Base-by-base conservation (phyloP, 148 eudicot species). In the Gaultheria prostrata region DNA sequence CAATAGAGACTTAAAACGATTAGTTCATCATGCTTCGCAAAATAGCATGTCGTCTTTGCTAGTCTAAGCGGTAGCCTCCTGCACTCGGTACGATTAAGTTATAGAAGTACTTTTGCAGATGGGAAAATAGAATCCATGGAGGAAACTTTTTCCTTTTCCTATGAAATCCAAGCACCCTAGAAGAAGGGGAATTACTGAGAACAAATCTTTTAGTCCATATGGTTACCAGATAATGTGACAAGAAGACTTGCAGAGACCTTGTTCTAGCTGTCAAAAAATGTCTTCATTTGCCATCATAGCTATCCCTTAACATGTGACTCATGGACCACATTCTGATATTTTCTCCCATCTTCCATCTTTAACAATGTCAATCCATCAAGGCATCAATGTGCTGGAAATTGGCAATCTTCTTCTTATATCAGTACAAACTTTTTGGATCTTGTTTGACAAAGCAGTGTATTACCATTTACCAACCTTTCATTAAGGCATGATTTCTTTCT, bases 161-260 rank as follows among this genome's bases (percentile, higher is more conserved):
- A 9, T 24, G 56, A 45, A 48, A 76, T 76, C 8, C 24, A 32
- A 48, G 63, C 72, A 77, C 73, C 88, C 30, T 86, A 39, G 56
- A 74, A 30, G 81, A 86, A 73, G 67, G 83, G 88, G 81, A 61
- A 86, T 28, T 65, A 1, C 57, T 67, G 20, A 63, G 77, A 69
- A 51, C 83, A 83, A 81, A 86, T 80, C 46, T 56, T 33, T 51
- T 75, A 0, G 76, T 61, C 76, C 48, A 8, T 76, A 26, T 30
- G 59, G 14, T 32, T 28, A 67, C 69, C 78, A 72, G 45, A 21
- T 56, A 33, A 61, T 13, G 4, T 77, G 81, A 82, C 84, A 67
- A 82, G 75, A 70, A 77, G 12, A 63, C 76, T 46, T 67, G 50
- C 53, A 54, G 81, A 28, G 3, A 3, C 63, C 9, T 1, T 24